phyloP scores from a whole-genome alignment of 306 rosid genomes.

The Rubus idaeus region DNA sequence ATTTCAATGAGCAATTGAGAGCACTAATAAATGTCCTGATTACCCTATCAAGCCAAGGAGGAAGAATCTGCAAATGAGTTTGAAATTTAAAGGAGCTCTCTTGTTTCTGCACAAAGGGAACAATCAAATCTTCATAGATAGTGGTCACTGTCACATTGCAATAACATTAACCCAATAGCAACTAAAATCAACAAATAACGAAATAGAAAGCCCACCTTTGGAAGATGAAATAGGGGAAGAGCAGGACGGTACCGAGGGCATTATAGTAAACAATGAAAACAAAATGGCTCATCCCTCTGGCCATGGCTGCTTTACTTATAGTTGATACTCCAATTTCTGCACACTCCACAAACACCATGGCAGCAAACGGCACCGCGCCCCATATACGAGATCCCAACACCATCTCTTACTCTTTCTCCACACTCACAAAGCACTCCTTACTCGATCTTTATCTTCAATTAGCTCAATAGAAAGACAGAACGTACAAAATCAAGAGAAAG shows the following conservation, averaged over 20 bases:
- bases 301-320: slow-evolving; percentile 41
- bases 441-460: not conserved
- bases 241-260: slow-evolving; percentile 35
- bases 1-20: not conserved
- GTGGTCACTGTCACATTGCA: not conserved
- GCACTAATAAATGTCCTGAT: not conserved
- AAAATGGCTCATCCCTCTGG: slow-evolving; percentile 36
- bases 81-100: slow-evolving; percentile 29
- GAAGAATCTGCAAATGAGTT: slow-evolving; percentile 32
- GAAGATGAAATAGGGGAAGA: slow-evolving; percentile 31
- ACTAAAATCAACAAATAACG: not conserved
- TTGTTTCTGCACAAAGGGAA: slow-evolving; percentile 27
- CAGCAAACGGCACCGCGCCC: slow-evolving; percentile 24
- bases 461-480: not conserved
- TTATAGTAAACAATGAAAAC: slow-evolving; percentile 41
- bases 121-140: not conserved
- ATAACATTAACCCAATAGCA: not conserved
- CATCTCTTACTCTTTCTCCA: slow-evolving; percentile 10
- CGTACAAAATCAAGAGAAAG: not conserved
- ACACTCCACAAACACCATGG: slow-evolving; percentile 37
- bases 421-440: not conserved
- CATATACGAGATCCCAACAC: not conserved
- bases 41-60: slow-evolving; percentile 48
- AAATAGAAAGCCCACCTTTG: slow-evolving; percentile 14
- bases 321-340: slow-evolving; percentile 34